Base-by-base conservation (phyloP, 768 basidiomycete genomes). In the Mycena kentingensis region DNA sequence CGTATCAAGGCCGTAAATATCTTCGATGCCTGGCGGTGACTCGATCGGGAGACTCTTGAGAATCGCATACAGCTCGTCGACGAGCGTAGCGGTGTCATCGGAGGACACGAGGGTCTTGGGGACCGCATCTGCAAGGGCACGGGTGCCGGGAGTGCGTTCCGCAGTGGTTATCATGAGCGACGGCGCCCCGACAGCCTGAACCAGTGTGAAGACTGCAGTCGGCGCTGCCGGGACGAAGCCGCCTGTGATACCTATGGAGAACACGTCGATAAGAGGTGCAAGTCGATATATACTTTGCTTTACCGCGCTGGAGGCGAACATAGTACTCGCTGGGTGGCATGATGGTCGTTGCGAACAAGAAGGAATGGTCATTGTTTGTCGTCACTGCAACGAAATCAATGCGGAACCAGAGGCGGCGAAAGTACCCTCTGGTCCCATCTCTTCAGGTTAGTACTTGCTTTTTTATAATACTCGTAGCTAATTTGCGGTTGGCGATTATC, bases 141-240 rank as follows among this genome's bases (percentile, higher is more conserved):
- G 74, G 0, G 75, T 77, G 3, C 85, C 85, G 5, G 71, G 63
- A 0, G 70, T 65, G 37, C 87, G 83, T 7, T 75, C 55, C 3
- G 79, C 73, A 12, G 78, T 70, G 15, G 73, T 62, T 60, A 90
- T 69, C 24, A 69, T 62, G 44, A 89, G 73, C n/a, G n/a, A n/a
- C 13, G 72, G 34, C 39, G 72, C 67, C 6, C 60, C 61, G 2
- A 65, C 48, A 2, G 73, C 39, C 39, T 76, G 72, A 19, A 80
- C 77, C 57, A 91, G 61, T 22, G 73, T 74, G 63, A 81, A 73
- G 61, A 85, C 69, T 13, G 79, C 81, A 24, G 69, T 69, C 3
- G 86, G 83, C 6, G 73, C 83, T 3, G 90, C 83, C 0, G 87
- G 85, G 12, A 81, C 82, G 63, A 92, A 88, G 35, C 90, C 90